Conservation (phyloP, 179 eudicot species). For the Silene vulgaris region DNA sequence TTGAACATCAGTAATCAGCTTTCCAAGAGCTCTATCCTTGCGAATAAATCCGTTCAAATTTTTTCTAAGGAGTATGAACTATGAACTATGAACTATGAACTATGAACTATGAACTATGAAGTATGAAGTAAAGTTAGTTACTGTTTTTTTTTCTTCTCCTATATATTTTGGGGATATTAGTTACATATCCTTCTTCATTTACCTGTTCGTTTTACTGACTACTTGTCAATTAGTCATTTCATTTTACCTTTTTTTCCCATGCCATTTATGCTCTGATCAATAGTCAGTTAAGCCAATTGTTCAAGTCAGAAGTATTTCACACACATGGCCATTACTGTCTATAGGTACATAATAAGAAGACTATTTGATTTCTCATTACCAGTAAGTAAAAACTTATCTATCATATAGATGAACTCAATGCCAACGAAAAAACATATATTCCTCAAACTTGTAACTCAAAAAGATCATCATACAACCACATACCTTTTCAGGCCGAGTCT, state of each 20-base stretch:
- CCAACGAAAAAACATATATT: not conserved
- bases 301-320: too few relatives aligned
- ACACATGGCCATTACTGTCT: not conserved
- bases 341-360: not conserved
- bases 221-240: not conserved
- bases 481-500: constrained; percentile 98
- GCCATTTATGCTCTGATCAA: not conserved
- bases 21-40: not conserved
- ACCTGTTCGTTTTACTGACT: not conserved
- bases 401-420: not conserved
- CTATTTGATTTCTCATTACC: not conserved
- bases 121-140: not conserved
- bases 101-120: too few relatives aligned
- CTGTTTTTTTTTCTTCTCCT: not conserved
- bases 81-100: too few relatives aligned
- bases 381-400: not conserved
- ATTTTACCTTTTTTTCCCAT: not conserved
- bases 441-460: not conserved
- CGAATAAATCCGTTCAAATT: not conserved
- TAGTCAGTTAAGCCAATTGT: too few relatives aligned
- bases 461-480: constrained; percentile 4
- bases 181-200: not conserved
- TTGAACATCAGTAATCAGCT: not conserved
- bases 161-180: too few relatives aligned
- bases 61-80: not conserved